Base-by-base conservation (phyloP, 139 green algal species). In the Chlamydomonas schloesseri region DNA sequence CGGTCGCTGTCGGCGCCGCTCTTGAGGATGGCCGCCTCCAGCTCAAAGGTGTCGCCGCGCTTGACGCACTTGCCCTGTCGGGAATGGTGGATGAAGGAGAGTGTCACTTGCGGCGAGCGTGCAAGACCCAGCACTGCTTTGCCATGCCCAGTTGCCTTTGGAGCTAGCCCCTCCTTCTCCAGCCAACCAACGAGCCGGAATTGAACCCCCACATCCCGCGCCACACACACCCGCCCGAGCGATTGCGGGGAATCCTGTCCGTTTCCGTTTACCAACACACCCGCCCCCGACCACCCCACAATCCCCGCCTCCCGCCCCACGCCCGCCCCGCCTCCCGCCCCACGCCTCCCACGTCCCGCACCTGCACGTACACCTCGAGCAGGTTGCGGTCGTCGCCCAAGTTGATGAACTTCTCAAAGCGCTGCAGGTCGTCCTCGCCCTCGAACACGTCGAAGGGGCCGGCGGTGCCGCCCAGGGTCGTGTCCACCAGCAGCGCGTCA, bases 371-470 rank as follows among this genome's bases (percentile, higher is more conserved):
- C 62, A 95, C 93, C 64, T 90, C 71, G 20, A 80, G 15, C 24
- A 96, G 93, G 81, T 95, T 95, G 10, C 94, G 71, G 91, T 97
- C 94, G 83, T 97, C 94, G 0, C 93, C 94, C 37, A 94, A 81
- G 79, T 94, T 93, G 50, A 95, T 62, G 76, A 94, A 95, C 82
- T 95, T 94, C 77, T 95, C 91, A 23, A 96, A 81, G 75, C 80
- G 71, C 46, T 88, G 18, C 78, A 86, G 15, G 62, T 81, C 76
- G 50, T 82, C 53, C 86, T 77, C 82, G 34, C 71, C 68, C 15
- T 90, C 72, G 42, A 95, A 91, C 14, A 93, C 78, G 58, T 95
- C 91, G 88, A 95, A 94, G 5, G 87, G 71, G 10, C 71, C 86
- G 9, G 34, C 33, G 0, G 81, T 78, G 14, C 82, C 89, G 21